Evolutionary conservation across 2,329 filamentous ascomycete genomes (phyloP), one percentile per base, ranked within the genome.

Genomic region (Microdochium paspali): DNA sequence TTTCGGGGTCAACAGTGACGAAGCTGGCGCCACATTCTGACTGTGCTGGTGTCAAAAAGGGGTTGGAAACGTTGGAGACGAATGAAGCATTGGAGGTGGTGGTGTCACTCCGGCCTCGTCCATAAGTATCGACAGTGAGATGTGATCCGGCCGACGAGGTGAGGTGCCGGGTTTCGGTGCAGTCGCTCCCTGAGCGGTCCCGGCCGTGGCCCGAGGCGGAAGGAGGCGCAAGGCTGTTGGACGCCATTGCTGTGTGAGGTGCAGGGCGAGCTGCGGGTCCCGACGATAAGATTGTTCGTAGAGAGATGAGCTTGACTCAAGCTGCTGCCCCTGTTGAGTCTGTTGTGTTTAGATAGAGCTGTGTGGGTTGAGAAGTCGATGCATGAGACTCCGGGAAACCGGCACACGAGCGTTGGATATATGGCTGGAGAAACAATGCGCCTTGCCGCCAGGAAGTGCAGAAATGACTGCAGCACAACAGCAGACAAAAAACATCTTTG

Each of bases 21-120:
- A 62, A 47, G 30, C 59, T 64, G 7, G 58, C 54, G 13, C 59
- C 61, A 43, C 55, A 61, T 35, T 61, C 60, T 12, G 61, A 58
- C 32, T 51, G 55, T 25, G 57, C 54, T 28, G 61, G 61, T 18
- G 61, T 61, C 40, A 60, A 31, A 44, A 64, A 64, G 3, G 61
- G 60, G 43, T 64, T 62, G 18, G 61, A 63, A 24, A 54, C 46
- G 32, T 56, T 57, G n/a, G 60, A 64, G 7, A 58, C 49, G 44
- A 61, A 59, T 3, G 59, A 61, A 10, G 42, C 42, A 26, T 26
- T 26, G 18, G 42, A 44, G 24, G 42, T 24, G 12, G n/a, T 24
- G 6, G 42, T 44, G 18, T 40, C 35, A 12, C 35, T 40, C 12
- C 35, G 35, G 6, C 35, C 35, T 21, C 35, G 15, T 7, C 4